Percentiles rank a stretch among this genome's conserved stretches.
Conservation (phyloP, 768 basidiomycete genomes). For the Paxillus ammoniavirescens region DNA sequence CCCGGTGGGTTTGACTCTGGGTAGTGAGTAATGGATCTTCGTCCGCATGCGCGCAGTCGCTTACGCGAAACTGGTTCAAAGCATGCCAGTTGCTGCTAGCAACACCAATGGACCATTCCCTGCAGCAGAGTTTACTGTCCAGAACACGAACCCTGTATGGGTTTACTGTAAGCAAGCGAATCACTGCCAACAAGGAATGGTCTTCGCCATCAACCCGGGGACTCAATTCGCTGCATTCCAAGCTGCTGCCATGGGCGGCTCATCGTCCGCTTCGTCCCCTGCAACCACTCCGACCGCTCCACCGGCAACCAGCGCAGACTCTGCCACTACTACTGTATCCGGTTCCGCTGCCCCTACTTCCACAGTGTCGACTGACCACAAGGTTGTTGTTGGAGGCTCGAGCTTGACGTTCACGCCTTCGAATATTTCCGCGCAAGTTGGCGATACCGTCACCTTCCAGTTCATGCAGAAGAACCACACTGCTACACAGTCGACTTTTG, state of each 20-base stretch:
- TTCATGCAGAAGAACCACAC: constrained; percentile 51
- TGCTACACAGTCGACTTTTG: constrained; percentile 35
- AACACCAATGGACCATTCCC: constrained; percentile 44
- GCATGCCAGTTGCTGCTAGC: constrained; percentile 45
- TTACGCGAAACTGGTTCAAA: constrained; percentile 30
- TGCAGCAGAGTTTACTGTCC: constrained; percentile 41
- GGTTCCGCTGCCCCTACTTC: constrained; percentile 30
- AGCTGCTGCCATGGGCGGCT: constrained; percentile 43
- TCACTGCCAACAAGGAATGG: constrained; percentile 64
- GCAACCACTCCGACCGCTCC: constrained; percentile 28
- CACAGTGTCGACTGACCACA: constrained; percentile 33
- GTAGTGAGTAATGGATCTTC: constrained; percentile 42
- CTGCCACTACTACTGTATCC: constrained; percentile 41
- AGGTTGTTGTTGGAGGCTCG: constrained; percentile 42
- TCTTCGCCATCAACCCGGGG: constrained; percentile 64
- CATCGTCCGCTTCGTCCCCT: constrained; percentile 18
- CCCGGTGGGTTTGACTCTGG: constrained; percentile 54
- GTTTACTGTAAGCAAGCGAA: constrained; percentile 54
- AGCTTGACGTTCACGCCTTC: constrained; percentile 40
- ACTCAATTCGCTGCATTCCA: constrained; percentile 54
- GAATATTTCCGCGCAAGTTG: constrained; percentile 45
- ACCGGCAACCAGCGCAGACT: constrained; percentile 31
- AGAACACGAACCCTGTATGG: constrained; percentile 50
- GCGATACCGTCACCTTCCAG: constrained; percentile 46
- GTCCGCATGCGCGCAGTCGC: background rate